Evolutionary conservation across 225 moss, liverwort and hornwort genomes (phyloP), one percentile per base, ranked within the genome.

Genomic region (Lunularia cruciata): DNA sequence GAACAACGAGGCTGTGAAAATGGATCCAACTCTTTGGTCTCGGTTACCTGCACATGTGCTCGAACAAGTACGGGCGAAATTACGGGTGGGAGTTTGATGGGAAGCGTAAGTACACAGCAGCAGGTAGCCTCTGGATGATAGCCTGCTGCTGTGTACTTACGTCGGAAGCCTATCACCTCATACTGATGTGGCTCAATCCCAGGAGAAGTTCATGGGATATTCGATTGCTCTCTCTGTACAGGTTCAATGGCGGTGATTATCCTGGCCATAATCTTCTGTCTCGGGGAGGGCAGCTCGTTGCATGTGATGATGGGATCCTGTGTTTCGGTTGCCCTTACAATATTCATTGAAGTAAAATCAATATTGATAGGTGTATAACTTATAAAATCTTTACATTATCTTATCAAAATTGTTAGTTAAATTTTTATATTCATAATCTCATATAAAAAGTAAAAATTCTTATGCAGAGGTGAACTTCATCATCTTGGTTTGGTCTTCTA

Each of bases 311-410:
- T 67, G 66, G 66, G 3, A 32, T 67, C 11, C 35, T 67, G 16
- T 67, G 66, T 22, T 67, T 67, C 20, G 51, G 48, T 0, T 67
- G 47, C n/a, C 66, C 66, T 33, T 67, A 67, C 66, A 67, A 51
- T 36, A 48, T 67, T 1, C 47, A 51, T n/a, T n/a, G n/a, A n/a
- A n/a, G n/a, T n/a, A n/a, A n/a, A n/a, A n/a, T n/a, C n/a, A n/a
- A n/a, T n/a, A n/a, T n/a, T n/a, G n/a, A n/a, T n/a, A n/a, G n/a
- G n/a, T n/a, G n/a, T n/a, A n/a, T n/a, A n/a, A n/a, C n/a, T n/a
- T n/a, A n/a, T n/a, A n/a, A n/a, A n/a, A n/a, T n/a, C n/a, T n/a
- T n/a, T n/a, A n/a, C n/a, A n/a, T n/a, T n/a, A n/a, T n/a, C n/a
- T n/a, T n/a, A n/a, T n/a, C n/a, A n/a, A n/a, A n/a, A n/a, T n/a